Base-by-base conservation (phyloP, 2,329 filamentous ascomycete species). In the Coniochaeta sp. region DNA sequence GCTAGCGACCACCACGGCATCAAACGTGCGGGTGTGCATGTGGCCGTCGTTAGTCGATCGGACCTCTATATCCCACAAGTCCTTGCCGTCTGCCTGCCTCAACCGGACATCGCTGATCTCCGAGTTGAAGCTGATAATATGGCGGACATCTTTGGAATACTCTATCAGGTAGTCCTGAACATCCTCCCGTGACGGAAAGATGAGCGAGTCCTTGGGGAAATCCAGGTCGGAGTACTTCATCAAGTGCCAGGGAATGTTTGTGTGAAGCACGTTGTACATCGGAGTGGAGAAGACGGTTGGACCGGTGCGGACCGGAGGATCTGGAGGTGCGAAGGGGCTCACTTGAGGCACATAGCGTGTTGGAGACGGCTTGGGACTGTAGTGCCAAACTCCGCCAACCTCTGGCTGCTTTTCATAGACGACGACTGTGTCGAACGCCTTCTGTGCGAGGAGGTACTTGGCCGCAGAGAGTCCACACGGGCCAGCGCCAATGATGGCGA, bases 381-480 rank as follows among this genome's bases (percentile, higher is more conserved):
- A 92, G 68, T 91, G 89, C 93, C 93, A 98, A 10, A 95, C 84
- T 2, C 95, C 93, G 60, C 92, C 93, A 7, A 89, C 83, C 55
- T 84, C 81, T 52, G 81, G 77, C 65, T 91, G 87, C 73, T 96
- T 91, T 73, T 98, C 95, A 68, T 89, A 96, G 42, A 97, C 74
- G 62, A 87, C 83, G 62, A 98, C 87, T 32, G 78, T 81, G 14
- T 85, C 75, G 68, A 95, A 95, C 1, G 71, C 65, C 40, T 78
- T 69, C 80, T 88, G 91, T 0, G 89, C 90, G 12, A 83, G 71
- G 19, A 97, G 79, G 69, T 93, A 93, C 79, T 91, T 95, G 58
- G 91, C 91, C 26, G 89, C 86, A 28, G 88, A 84, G 4, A 96
- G 78, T 4, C 93, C 93, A 63, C 84, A 84, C 0, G 93, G 90